A percentile compares a stretch with the other conserved stretches of the same genome.
These are phyloP conservation scores for Peribolospora baueri DNA, from an alignment of 768 basidiomycete genomes.

Conservation along the genomic window DNA sequence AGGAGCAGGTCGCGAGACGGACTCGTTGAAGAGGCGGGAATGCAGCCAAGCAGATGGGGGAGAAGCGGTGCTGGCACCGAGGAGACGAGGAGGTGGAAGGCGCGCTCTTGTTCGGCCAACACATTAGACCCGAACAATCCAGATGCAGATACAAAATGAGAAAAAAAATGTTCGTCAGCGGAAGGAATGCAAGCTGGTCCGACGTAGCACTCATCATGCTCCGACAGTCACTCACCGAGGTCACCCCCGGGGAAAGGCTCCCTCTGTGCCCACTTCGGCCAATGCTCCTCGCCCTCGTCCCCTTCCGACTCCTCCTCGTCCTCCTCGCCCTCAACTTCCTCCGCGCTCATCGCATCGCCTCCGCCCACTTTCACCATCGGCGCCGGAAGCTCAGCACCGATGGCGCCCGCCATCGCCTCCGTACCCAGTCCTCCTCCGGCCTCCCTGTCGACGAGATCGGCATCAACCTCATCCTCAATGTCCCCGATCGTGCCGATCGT, in stretches of 20 bases:
- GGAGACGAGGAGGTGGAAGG: constrained; percentile 26
- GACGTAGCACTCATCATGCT: too few species aligned
- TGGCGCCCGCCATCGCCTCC: too few species aligned
- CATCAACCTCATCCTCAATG: too few species aligned
- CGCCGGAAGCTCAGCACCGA: too few species aligned
- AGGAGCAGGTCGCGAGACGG: constrained; percentile 26
- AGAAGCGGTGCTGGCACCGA: constrained; percentile 39
- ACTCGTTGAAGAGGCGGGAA: constrained; percentile 9
- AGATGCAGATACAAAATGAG: not conserved
- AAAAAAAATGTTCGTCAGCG: not conserved
- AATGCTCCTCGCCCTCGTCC: not conserved
- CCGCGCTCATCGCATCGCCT: constrained; percentile 12
- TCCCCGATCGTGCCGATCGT: too few species aligned
- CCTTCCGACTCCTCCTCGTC: constrained; percentile 34
- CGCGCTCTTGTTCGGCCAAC: constrained; percentile 36
- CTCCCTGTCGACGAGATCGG: too few species aligned
- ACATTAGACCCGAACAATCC: not conserved
- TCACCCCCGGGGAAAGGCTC: constrained; percentile 31
- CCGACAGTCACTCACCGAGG: constrained; percentile 27
- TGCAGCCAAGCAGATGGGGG: constrained; percentile 14
- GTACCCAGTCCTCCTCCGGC: too few species aligned
- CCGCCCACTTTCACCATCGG: too few species aligned
- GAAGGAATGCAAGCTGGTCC: not conserved
- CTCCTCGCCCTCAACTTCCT: constrained; percentile 25
- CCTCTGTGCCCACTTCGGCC: constrained; percentile 55